Conservation (phyloP, 805 yeast genomes). For the Hanseniaspora osmophila region DNA sequence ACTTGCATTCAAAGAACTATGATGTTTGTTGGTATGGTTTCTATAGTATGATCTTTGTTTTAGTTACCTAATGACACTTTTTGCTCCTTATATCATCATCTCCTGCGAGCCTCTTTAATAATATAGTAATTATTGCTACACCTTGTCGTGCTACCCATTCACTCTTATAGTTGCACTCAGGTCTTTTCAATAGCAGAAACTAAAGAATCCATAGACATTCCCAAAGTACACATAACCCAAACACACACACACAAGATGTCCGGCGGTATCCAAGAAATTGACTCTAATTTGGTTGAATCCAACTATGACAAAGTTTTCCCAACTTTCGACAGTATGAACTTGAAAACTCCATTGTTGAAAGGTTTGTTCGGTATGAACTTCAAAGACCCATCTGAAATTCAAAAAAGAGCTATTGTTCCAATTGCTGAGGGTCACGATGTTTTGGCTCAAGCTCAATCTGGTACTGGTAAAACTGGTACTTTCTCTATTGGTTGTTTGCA, state of each 20-base stretch:
- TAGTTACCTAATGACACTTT: too few relatives aligned
- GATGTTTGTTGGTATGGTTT: too few relatives aligned
- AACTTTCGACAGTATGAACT: constrained; percentile 65
- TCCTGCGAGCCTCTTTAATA: too few relatives aligned
- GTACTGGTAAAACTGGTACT: constrained; percentile 98
- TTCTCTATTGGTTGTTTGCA: constrained; percentile 75
- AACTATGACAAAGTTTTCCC: constrained; percentile 79
- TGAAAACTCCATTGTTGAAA: constrained; percentile 46
- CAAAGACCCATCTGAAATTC: constrained; percentile 94
- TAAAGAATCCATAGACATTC: neutral
- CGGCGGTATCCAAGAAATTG: constrained; percentile 62
- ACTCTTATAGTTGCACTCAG: too few relatives aligned
- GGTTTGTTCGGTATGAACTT: constrained; percentile 83
- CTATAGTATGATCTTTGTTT: too few relatives aligned
- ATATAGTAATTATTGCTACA: too few relatives aligned
- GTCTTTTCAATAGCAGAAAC: too few relatives aligned
- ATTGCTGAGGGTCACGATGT: constrained; percentile 90
- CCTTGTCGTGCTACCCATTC: too few relatives aligned
- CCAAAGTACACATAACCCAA: neutral
- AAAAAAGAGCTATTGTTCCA: constrained; percentile 92
- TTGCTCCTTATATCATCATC: too few relatives aligned
- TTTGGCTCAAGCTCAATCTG: constrained; percentile 97
- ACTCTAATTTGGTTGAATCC: constrained; percentile 73
- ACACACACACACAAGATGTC: constrained; percentile 16
- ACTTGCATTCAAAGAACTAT: too few relatives aligned